A percentile compares a stretch with the other conserved stretches of the same genome.
Conservation (phyloP, 108 stramenopile species). For the Aureococcus anophagefferens region DNA sequence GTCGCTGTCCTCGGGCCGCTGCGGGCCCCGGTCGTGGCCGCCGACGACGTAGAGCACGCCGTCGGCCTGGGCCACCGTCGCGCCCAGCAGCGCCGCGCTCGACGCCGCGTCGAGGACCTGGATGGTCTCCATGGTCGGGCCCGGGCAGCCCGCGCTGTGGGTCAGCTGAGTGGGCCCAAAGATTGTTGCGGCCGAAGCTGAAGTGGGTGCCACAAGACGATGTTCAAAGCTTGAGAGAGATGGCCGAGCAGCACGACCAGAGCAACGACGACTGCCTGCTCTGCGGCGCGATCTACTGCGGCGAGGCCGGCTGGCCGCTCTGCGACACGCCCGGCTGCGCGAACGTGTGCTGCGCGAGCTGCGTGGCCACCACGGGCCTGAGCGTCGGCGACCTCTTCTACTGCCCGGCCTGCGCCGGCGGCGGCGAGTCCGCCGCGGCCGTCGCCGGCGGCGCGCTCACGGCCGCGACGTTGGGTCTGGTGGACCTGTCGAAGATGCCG, state of each 20-base stretch:
- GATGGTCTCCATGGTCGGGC: background rate
- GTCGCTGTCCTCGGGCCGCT: background rate
- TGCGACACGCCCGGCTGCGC: slow-evolving; percentile 19
- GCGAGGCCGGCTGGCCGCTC: slow-evolving; percentile 12
- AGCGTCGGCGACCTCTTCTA: slow-evolving; percentile 23
- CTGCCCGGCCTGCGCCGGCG: slow-evolving; percentile 23
- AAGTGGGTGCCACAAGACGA: no score
- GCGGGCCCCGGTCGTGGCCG: background rate
- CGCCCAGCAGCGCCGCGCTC: background rate
- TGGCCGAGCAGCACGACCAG: no score
- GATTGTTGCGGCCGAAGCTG: no score
- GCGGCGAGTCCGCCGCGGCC: slow-evolving; percentile 20
- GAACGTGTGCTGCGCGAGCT: slow-evolving; percentile 16
- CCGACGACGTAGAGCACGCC: background rate
- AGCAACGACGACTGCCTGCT: no score
- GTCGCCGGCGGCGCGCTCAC: slow-evolving; percentile 16
- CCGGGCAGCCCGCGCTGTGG: no score
- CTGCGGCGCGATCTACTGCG: no score
- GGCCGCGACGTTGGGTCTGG: background rate
- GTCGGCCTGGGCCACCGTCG: background rate
- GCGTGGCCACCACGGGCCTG: slow-evolving; percentile 6
- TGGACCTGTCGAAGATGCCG: no score
- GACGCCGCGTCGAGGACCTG: background rate
- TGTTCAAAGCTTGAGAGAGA: no score
- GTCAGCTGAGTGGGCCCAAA: no score